phyloP scores from a whole-genome alignment of 139 green algal species.

The Micractinium sp. region DNA sequence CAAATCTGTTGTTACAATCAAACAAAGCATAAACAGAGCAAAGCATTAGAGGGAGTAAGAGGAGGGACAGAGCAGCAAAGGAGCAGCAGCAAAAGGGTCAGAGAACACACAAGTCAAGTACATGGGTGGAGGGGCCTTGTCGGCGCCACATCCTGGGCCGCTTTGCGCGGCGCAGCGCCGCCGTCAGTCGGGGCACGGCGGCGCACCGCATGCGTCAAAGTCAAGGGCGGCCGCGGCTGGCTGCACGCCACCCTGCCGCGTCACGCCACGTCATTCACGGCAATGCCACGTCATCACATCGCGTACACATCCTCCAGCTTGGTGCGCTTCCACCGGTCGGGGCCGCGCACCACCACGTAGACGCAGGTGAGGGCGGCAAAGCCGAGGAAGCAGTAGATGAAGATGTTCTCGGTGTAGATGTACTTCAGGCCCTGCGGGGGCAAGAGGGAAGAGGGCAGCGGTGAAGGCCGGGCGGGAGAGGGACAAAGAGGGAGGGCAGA shows the following conservation, averaged over 20 bases:
- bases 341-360: conserved; percentile 51
- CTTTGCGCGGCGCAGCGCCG: not conserved
- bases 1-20: too few relatives aligned
- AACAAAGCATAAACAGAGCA: too few relatives aligned
- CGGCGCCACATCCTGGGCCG: not conserved
- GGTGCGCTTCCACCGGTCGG: conserved; percentile 62
- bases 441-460: not conserved
- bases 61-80: too few relatives aligned
- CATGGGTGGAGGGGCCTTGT: not conserved
- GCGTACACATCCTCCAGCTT: conserved; percentile 66
- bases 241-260: not conserved
- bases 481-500: not conserved
- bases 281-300: not conserved
- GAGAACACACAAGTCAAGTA: too few relatives aligned
- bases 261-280: not conserved
- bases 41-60: too few relatives aligned
- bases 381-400: conserved; percentile 65
- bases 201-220: not conserved
- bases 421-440: conserved; percentile 75
- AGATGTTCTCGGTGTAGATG: conserved; percentile 89
- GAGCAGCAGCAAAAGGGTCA: too few relatives aligned
- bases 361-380: conserved; percentile 59
- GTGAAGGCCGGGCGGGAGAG: not conserved
- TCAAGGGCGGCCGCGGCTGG: not conserved
- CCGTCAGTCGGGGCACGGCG: not conserved